Evolutionary conservation across 192 early-diverging fungal genomes (phyloP).

Genomic region (Backusella circina): DNA sequence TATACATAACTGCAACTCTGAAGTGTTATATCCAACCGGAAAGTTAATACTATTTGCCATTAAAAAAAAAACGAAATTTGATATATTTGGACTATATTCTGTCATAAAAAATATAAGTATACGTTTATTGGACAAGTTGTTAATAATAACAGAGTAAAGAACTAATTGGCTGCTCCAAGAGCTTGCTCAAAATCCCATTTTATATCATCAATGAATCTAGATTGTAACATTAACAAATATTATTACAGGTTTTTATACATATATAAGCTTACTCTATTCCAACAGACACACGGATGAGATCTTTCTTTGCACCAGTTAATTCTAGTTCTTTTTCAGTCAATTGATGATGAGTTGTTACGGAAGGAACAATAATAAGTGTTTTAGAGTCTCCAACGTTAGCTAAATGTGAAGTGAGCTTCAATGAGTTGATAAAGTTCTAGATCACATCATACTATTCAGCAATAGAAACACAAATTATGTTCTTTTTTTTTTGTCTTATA

Average conservation of each 20-base stretch:
- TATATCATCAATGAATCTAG: conserved; percentile 64
- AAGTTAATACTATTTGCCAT: too few species aligned
- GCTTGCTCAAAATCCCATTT: conserved; percentile 61
- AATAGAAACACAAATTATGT: background rate
- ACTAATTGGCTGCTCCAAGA: conserved; percentile 18
- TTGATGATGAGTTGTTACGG: conserved; percentile 86
- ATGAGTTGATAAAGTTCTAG: conserved; percentile 68
- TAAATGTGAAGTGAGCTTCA: conserved; percentile 81
- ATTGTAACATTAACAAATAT: background rate
- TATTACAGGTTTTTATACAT: background rate
- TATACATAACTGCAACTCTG: too few species aligned
- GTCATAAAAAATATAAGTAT: too few species aligned
- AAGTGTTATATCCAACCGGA: too few species aligned
- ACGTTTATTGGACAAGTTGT: too few species aligned
- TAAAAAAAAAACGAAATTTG: too few species aligned
- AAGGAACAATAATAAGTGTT: conserved; percentile 84
- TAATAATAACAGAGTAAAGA: background rate
- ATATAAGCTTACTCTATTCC: conserved; percentile 61
- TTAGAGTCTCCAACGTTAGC: conserved; percentile 93
- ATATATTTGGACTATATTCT: too few species aligned
- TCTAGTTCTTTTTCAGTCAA: conserved; percentile 75
- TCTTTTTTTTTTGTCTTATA: background rate
- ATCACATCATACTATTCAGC: background rate
- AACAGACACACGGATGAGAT: conserved; percentile 81
- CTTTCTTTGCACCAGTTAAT: conserved; percentile 69